phyloP scores from a whole-genome alignment of 305 asterid species.

The Andrographis paniculata region DNA sequence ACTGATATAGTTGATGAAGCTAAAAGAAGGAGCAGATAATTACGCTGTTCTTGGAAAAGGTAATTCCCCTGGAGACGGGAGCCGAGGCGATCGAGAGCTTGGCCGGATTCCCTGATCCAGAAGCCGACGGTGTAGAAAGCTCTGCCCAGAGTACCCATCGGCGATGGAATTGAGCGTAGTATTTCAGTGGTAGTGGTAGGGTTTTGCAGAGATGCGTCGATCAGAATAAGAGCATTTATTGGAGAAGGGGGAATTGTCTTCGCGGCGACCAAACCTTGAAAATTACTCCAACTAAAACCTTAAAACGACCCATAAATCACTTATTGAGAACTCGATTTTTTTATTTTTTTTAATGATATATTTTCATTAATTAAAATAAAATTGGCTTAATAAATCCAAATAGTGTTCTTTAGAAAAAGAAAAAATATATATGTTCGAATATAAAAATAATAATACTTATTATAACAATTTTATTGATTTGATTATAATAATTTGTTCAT shows the following conservation, averaged over 20 bases:
- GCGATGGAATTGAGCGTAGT: slow-evolving; percentile 5
- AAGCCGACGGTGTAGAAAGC: slow-evolving; percentile 86
- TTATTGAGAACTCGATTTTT: no score
- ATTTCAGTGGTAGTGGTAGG: slow-evolving; percentile 20
- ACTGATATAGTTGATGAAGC: neutral
- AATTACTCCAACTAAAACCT: no score
- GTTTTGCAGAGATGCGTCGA: slow-evolving; percentile 15
- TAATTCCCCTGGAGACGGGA: slow-evolving; percentile 87
- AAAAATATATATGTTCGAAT: no score
- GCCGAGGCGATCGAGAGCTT: slow-evolving; percentile 97
- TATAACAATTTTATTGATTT: no score
- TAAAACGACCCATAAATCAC: no score
- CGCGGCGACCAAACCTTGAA: no score
- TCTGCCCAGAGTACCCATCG: slow-evolving; percentile 64
- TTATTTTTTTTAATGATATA: no score
- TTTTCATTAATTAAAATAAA: no score
- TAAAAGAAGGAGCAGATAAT: slow-evolving; percentile 1
- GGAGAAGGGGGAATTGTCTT: neutral
- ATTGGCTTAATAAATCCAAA: no score
- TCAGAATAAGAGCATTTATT: slow-evolving; percentile 10
- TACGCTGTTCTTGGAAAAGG: slow-evolving; percentile 77
- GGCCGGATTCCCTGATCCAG: slow-evolving; percentile 97
- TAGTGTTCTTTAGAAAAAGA: no score
- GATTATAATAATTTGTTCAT: no score
- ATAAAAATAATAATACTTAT: no score